Conservation (phyloP, 306 rosid genomes). For the Quercus dentata region DNA sequence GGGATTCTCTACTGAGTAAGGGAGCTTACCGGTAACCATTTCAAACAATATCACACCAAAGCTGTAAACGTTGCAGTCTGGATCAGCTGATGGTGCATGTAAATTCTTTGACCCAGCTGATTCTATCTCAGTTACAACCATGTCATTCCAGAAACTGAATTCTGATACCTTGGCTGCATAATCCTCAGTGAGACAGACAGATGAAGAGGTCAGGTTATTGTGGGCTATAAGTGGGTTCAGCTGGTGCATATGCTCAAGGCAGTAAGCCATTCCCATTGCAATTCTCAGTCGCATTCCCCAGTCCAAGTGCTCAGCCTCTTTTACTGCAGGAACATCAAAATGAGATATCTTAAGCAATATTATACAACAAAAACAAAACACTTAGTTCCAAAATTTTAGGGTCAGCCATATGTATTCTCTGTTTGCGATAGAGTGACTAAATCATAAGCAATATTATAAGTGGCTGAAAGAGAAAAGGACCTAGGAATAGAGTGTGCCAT, state of each 20-base stretch:
- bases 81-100: conserved; percentile 32
- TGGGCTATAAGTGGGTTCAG: conserved; percentile 58
- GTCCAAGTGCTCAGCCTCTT: conserved; percentile 94
- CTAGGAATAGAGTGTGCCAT: background rate
- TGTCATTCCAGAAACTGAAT: conserved; percentile 54
- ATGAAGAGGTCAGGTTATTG: conserved; percentile 54
- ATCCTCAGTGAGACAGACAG: conserved; percentile 72
- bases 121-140: conserved; percentile 31
- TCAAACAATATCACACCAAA: conserved; percentile 79
- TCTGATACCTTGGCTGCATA: conserved; percentile 80
- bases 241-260: conserved; percentile 82
- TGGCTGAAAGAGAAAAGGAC: background rate
- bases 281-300: conserved; percentile 82
- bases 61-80: conserved; percentile 63
- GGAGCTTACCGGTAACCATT: conserved; percentile 71
- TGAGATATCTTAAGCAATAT: conserved; percentile 8
- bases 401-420: too few species aligned
- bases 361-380: too few species aligned
- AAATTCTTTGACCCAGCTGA: conserved; percentile 22
- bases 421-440: accelerated
- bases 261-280: conserved; percentile 81
- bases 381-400: too few species aligned
- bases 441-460: background rate
- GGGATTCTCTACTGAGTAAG: conserved; percentile 52
- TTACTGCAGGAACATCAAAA: conserved; percentile 50